Base-by-base conservation (phyloP, 805 yeast species). In the Blastobotrys mokoenaii region DNA sequence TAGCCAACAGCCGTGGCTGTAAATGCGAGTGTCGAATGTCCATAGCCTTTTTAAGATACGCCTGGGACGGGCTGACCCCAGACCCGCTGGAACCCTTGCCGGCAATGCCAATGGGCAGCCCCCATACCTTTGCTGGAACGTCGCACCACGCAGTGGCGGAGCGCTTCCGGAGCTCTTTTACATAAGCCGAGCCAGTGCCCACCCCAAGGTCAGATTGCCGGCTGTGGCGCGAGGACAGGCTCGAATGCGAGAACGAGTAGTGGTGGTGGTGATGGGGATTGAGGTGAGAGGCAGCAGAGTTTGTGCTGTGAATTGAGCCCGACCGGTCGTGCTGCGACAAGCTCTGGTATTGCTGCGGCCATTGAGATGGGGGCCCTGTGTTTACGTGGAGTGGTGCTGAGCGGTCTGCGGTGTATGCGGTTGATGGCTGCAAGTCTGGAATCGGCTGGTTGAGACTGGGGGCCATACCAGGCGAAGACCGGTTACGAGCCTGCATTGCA, bases 1-100 rank as follows among this genome's bases (percentile, higher is more conserved):
- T 75, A 1, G 89, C 90, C 48, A 84, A 67, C 63, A 83, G 69
- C 39, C 86, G 71, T 20, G 83, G 84, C 44, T 77, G 61, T 40
- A 65, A 49, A 41, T 65, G 69, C 20, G 67, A 56, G 43, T 65
- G 67, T 10, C 65, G 54, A 34, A 63, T 59, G 33, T 65, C 68
- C 64, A 65, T 62, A 29, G 66, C 64, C 32, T 59, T 48, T 38
- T 64, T 56, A 41, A 59, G 49, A 39, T 58, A 57, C 41, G 52
- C 58, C 34, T 60, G 58, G 18, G 60, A 55, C 11, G 58, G 55
- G 10, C 44, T 45, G 30, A 52, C 37, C 2, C 55, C 48, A 12
- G 49, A 44, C 33, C 15, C n/a, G 27, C 43, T 40, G 14, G 49
- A 25, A n/a, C 32, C 32, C 27, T 49, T 53, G 33, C 44, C 51